Evolutionary conservation across 2,329 filamentous ascomycete genomes (phyloP), one percentile per base, ranked within the genome.

Genomic region (Epichloe elymi): DNA sequence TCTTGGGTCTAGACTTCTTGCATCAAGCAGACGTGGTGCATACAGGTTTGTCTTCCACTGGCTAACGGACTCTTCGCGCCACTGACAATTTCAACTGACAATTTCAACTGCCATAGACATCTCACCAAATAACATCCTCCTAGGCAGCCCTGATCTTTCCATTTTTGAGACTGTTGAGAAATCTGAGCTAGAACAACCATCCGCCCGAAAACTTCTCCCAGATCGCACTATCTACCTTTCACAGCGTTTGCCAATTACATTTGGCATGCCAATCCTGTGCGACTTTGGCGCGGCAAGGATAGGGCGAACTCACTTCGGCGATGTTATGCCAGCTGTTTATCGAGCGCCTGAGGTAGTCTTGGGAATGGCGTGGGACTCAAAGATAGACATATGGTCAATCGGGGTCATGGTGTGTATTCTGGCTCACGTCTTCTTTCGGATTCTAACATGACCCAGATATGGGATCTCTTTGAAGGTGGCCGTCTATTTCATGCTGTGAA

Each of bases 371-470:
- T 67, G 65, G 65, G 55, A 57, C 15, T 60, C 59, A 26, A 64
- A 63, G 53, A 58, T 67, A 33, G 65, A 67, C 46, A 61, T 67
- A 1, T 68, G 65, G 65, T 64, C 63, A 47, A 51, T 65, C 45
- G 62, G 58, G n/a, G 55, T 60, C 15, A 60, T 65, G 60, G 61
- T 63, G 38, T 51, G 59, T 53, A 43, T 52, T 48, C 15, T 47
- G 15, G 39, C n/a, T 41, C 11, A 8, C 3, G 3, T 46, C n/a
- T 7, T 43, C 20, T 15, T 46, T 30, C 5, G 14, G 5, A 38
- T 11, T 4, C 37, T n/a, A 49, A 46, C 36, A 11, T 35, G 1
- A 36, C 12, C 17, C 26, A 66, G 62, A 55, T 63, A 35, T 65
- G 62, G 64, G 62, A 65, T 50, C 46, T 65, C 7, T 59, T 64